These are phyloP conservation scores for Fomitopsis schrenkii DNA, from an alignment of 1,284 basidiomycete species.

Conservation along the genomic window DNA sequence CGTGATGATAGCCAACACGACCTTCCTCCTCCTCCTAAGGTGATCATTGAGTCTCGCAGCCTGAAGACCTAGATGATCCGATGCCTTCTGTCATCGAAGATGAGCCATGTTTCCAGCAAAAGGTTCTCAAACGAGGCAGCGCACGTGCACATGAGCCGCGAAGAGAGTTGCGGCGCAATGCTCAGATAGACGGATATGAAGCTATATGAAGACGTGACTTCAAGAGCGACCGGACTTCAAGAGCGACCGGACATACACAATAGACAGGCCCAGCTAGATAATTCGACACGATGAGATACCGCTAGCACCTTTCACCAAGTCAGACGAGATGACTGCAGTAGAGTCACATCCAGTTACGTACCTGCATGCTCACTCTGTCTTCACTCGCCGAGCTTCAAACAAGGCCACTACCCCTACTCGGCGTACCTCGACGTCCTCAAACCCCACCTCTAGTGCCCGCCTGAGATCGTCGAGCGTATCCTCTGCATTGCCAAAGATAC, in stretches of 20 bases:
- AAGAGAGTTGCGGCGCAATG: no score
- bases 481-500: constrained; percentile 16
- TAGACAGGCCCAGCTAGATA: background rate
- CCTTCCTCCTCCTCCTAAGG: background rate
- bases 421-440: constrained; percentile 17
- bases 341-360: no score
- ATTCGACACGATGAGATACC: no score
- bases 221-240: no score
- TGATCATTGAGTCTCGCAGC: background rate
- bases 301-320: no score
- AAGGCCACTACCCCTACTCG: constrained; percentile 18
- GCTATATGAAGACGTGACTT: no score
- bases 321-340: no score
- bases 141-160: no score
- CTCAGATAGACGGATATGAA: no score
- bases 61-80: background rate
- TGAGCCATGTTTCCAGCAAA: background rate
- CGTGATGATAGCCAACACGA: background rate
- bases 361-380: background rate
- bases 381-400: constrained; percentile 10
- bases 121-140: no score
- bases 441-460: constrained; percentile 12
- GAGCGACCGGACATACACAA: background rate
- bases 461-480: constrained; percentile 15
- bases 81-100: background rate